A percentile compares a stretch with the other conserved stretches of the same genome.
Conservation (phyloP, 31 red algal species). For the Odonthalia washingtoniensis region DNA sequence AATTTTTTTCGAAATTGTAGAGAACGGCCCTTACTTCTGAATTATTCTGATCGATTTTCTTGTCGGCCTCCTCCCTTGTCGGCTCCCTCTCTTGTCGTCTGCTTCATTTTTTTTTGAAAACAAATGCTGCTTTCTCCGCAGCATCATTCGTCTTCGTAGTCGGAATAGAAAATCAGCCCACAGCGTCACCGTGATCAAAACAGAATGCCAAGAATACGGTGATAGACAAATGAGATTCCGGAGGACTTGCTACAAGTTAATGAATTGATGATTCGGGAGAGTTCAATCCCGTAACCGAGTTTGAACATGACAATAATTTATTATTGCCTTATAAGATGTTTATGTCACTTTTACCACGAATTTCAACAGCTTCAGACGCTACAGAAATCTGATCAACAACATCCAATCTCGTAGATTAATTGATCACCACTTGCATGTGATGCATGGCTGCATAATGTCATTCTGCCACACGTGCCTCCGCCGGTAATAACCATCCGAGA, state of each 20-base stretch:
- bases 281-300: too few species aligned
- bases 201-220: slow-evolving; percentile 55
- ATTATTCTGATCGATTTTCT: too few species aligned
- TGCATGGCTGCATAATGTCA: slow-evolving; percentile 80
- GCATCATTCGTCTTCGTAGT: slow-evolving; percentile 66
- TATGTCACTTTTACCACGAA: slow-evolving; percentile 55
- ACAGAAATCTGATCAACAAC: slow-evolving; percentile 57
- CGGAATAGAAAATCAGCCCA: slow-evolving; percentile 85
- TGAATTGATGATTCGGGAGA: too few species aligned
- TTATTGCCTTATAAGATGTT: too few species aligned
- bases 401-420: slow-evolving; percentile 49
- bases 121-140: slow-evolving; percentile 50
- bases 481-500: slow-evolving; percentile 47
- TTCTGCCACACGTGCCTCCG: slow-evolving; percentile 62
- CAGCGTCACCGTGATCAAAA: slow-evolving; percentile 63
- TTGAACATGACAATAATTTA: too few species aligned
- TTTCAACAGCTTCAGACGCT: slow-evolving; percentile 75
- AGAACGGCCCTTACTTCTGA: too few species aligned
- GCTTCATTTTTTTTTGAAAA: too few species aligned
- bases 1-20: too few species aligned
- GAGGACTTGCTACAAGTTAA: too few species aligned
- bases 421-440: slow-evolving; percentile 76
- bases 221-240: too few species aligned
- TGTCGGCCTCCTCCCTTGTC: too few species aligned
- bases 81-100: too few species aligned